Evolutionary conservation across 805 yeast genomes (phyloP), one percentile per base, ranked within the genome.

Genomic region (Saccharomycopsis fibuligera): DNA sequence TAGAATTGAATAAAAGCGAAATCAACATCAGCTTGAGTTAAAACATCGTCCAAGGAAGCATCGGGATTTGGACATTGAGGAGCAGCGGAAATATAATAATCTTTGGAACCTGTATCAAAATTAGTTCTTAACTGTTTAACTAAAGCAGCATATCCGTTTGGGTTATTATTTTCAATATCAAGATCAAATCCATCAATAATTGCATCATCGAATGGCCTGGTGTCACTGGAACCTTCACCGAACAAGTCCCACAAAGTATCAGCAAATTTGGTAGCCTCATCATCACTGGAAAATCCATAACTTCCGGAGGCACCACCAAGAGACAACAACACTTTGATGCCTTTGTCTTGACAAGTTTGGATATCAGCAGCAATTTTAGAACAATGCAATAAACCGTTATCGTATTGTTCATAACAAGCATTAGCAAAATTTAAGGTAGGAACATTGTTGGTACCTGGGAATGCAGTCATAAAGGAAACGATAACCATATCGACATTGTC

Each of bases 131-230:
- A 58, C 56, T 73, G 69, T 37, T 64, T 69, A 12, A 78, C 85
- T 46, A 83, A 63, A 14, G 82, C 76, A 33, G 78, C 75, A 59
- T 82, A 84, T n/a, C 96, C 96, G 1, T 70, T 68, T 44, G 74
- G 71, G 49, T 71, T 64, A 52, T 71, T 71, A 61, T 78, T 75
- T 65, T 91, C 98, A 58, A 86, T 79, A 65, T 91, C 98, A 54
- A 90, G 81, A 65, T 91, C 98, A 62, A 89, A 90, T 16, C 98
- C 98, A 65, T 91, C 97, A 41, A 91, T 72, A 22, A 82, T 64
- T 1, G 95, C 72, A 57, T 69, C 75, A 52, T 79, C 85, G 56
- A 82, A 79, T 49, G 76, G 63, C 55, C 79, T 57, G 53, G 49
- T 47, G 24, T 45, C 40, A 16, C 46, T 30, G 9, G 47, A 16